Base-by-base conservation (phyloP, 1,284 basidiomycete genomes). In the Pascua guehoae region DNA sequence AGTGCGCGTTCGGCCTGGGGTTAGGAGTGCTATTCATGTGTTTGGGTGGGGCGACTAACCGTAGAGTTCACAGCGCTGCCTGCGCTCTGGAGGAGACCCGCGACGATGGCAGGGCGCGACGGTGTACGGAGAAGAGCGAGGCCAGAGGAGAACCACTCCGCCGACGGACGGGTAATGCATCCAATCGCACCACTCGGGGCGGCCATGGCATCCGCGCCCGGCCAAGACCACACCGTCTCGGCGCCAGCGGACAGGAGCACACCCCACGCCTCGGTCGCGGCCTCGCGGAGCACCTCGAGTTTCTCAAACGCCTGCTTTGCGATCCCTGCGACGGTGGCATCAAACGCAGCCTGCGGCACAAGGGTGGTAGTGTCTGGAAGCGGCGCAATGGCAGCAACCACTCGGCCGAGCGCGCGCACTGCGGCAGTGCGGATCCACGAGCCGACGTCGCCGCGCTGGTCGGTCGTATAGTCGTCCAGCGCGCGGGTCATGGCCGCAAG, bases 401-500 rank as follows among this genome's bases (percentile, higher is more conserved):
- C 57, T 12, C 47, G 55, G 0, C 61, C 64, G 7, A 73, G 59
- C 48, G 66, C 56, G 37, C 61, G 91, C 68, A 60, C 91, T 80
- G 69, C 85, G 86, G 43, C 85, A 81, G 88, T 81, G 50, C 96
- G 87, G 37, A 96, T 84, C 94, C 94, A 98, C 0, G 94, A 97
- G 36, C 96, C 96, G 24, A 99, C 89, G 70, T 99, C 96, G 5
- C 96, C 96, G 56, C 96, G 84, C 74, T 96, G 89, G 71, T 98
- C 96, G 38, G 85, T 86, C 2, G 91, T 87, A 70, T 98, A 98
- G 78, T 99, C 95, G 15, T 84, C 81, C 42, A 98, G 74, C 2
- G 91, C 92, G 12, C 68, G 70, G 17, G 87, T 74, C 39, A 81
- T 68, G 0, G 73, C 67, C 17, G 52, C n/a, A 36, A 77, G 47